Evolutionary conservation across 257 asterid genomes (phyloP), one percentile per base, ranked within the genome.

Genomic region (Phtheirospermum japonicum): DNA sequence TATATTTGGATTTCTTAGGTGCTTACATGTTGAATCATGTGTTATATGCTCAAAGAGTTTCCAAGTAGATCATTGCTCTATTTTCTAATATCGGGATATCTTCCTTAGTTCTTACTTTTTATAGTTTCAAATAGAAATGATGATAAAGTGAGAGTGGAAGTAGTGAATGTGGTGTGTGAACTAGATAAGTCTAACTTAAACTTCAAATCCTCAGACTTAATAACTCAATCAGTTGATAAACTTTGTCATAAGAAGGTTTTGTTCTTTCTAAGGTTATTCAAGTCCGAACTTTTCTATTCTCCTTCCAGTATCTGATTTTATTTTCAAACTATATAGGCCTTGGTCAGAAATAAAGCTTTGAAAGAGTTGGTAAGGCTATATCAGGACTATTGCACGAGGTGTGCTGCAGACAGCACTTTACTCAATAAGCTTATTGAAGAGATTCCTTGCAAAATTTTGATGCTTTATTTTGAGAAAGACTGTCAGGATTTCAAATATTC

Each of bases 171-270:
- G 75, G 73, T 77, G 73, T 90, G 95, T 67, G 96, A 90, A 57
- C 73, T 90, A 74, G 85, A 82, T 67, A 83, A 73, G 77, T 34
- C 70, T 63, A 69, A 79, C 77, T 60, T 73, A 40, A 77, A 72
- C 48, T 73, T 73, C 13, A 53, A 70, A 52, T 83, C 84, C 37
- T 49, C 76, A 62, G 83, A 82, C 69, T 78, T 83, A 65, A 72
- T 90, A 69, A 62, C 80, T 74, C 77, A 46, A 59, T 90, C 85
- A 61, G 76, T 81, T 11, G 89, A 85, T 71, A 83, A 96, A 69
- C 85, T 90, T 62, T 83, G 96, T 67, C 96, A 90, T 73, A 90
- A 85, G 87, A 87, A 90, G 95, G 97, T 90, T 55, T 50, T 19
- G n/a, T 59, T 59, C 62, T 61, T 65, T 67, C 50, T 37, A 63